These are phyloP conservation scores for Stropharia rugosoannulata DNA, from an alignment of 768 basidiomycete genomes.

Conservation along the genomic window DNA sequence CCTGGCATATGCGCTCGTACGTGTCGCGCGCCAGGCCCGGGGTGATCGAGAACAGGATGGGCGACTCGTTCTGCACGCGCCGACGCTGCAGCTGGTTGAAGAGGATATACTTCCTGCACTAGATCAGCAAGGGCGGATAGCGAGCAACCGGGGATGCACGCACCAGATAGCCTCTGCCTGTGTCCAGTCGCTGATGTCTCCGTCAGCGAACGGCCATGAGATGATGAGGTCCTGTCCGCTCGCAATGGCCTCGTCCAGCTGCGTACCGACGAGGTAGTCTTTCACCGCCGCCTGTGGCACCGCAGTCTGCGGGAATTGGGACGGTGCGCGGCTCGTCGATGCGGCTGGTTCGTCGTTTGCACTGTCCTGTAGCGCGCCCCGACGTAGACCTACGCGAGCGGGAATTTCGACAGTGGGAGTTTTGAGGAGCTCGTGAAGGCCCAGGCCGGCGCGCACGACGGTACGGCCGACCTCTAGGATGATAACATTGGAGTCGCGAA, in stretches of 20 bases:
- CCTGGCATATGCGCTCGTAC: slow-evolving; percentile 74
- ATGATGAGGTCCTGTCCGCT: slow-evolving; percentile 71
- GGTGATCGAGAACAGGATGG: slow-evolving; percentile 72
- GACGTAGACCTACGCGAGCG: slow-evolving; percentile 79
- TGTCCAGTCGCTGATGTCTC: slow-evolving; percentile 71
- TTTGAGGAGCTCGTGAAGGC: slow-evolving; percentile 77
- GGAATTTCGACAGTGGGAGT: slow-evolving; percentile 72
- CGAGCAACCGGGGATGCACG: slow-evolving; percentile 20
- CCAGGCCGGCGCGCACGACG: slow-evolving; percentile 70
- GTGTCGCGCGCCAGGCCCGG: slow-evolving; percentile 63
- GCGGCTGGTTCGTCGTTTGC: slow-evolving; percentile 28
- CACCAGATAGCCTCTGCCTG: slow-evolving; percentile 92
- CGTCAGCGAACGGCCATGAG: slow-evolving; percentile 82
- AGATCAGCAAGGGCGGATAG: background rate
- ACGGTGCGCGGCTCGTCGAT: slow-evolving; percentile 45
- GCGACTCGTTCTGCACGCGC: slow-evolving; percentile 86
- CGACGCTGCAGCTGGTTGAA: slow-evolving; percentile 74
- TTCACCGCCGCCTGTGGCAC: slow-evolving; percentile 53
- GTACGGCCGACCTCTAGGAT: slow-evolving; percentile 80
- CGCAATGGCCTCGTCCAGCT: slow-evolving; percentile 77
- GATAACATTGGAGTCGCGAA: slow-evolving; percentile 80
- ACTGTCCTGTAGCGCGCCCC: slow-evolving; percentile 35
- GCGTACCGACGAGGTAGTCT: slow-evolving; percentile 81
- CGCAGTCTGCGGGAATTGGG: slow-evolving; percentile 43
- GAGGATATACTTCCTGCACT: slow-evolving; percentile 77